Evolutionary conservation across 2,329 filamentous ascomycete species (phyloP).

Genomic region (Sarocladiaceae sp.): DNA sequence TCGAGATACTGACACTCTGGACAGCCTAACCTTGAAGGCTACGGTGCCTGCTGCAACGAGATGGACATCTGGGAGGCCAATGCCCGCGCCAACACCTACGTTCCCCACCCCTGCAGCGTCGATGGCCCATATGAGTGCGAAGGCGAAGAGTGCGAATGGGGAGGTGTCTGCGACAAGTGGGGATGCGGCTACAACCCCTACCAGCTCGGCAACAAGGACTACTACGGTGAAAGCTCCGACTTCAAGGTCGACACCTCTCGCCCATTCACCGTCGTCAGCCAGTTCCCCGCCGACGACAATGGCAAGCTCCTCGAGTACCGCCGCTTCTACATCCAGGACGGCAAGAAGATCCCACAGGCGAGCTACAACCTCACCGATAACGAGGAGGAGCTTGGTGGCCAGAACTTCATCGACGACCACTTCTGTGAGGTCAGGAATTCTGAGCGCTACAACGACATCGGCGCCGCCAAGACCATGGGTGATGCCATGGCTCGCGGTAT

Average conservation of each 20-base stretch:
- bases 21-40: constrained; percentile 35
- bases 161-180: constrained; percentile 38
- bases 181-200: constrained; percentile 43
- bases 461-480: constrained; percentile 40
- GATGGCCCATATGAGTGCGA: constrained; percentile 39
- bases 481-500: constrained; percentile 41
- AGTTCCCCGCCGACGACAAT: constrained; percentile 36
- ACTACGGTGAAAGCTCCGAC: constrained; percentile 26
- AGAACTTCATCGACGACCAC: constrained; percentile 24
- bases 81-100: constrained; percentile 36
- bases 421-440: constrained; percentile 29
- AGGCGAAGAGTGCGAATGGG: constrained; percentile 33
- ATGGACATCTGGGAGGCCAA: constrained; percentile 55
- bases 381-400: constrained; percentile 2
- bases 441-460: constrained; percentile 28
- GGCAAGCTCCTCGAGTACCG: constrained; percentile 40
- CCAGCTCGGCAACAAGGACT: constrained; percentile 22
- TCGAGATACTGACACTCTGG: constrained; percentile 13
- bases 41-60: constrained; percentile 49
- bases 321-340: constrained; percentile 45
- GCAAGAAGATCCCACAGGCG: constrained; percentile 37
- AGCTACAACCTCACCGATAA: constrained; percentile 20
- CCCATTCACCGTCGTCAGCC: constrained; percentile 44
- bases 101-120: constrained; percentile 45
- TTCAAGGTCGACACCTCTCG: constrained; percentile 31